These are phyloP conservation scores for Zalerion maritima DNA, from an alignment of 495 filamentous ascomycete species.

Conservation along the genomic window DNA sequence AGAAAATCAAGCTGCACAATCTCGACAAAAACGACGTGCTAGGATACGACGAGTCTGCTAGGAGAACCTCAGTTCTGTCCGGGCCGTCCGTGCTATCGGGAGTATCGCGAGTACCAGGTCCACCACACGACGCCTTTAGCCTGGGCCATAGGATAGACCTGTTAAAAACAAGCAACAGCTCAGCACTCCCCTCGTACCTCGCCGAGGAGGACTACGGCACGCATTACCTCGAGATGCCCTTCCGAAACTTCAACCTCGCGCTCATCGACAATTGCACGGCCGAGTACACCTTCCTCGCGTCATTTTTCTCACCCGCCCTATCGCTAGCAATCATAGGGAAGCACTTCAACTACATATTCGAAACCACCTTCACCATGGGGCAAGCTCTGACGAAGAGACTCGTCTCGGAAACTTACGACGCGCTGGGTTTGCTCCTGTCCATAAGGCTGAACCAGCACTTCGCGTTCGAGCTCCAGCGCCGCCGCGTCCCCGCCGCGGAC, in stretches of 20 bases:
- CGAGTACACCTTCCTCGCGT: slow-evolving; percentile 84
- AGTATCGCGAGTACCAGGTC: slow-evolving; percentile 36
- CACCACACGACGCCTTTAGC: slow-evolving; percentile 74
- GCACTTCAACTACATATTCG: slow-evolving; percentile 70
- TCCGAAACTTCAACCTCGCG: slow-evolving; percentile 87
- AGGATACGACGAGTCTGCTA: slow-evolving; percentile 56
- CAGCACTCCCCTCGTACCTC: slow-evolving; percentile 63
- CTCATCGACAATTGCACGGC: slow-evolving; percentile 87
- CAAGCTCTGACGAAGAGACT: slow-evolving; percentile 62
- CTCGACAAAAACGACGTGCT: slow-evolving; percentile 77
- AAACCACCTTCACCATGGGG: slow-evolving; percentile 68
- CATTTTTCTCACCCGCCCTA: slow-evolving; percentile 62
- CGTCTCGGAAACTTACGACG: slow-evolving; percentile 62
- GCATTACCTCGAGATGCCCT: slow-evolving; percentile 79
- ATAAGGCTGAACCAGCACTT: slow-evolving; percentile 89
- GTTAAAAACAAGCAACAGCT: slow-evolving; percentile 50
- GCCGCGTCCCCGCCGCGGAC: slow-evolving; percentile 78
- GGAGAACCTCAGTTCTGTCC: slow-evolving; percentile 37
- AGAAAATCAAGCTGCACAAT: slow-evolving; percentile 66
- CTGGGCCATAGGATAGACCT: slow-evolving; percentile 73
- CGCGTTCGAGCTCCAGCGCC: slow-evolving; percentile 82
- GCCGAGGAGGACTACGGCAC: slow-evolving; percentile 76
- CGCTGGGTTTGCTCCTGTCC: slow-evolving; percentile 70
- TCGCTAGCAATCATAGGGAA: slow-evolving; percentile 41
- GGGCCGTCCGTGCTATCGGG: slow-evolving; percentile 11